Evolutionary conservation across 225 moss, liverwort and hornwort species (phyloP).

Genomic region (Climacium dendroides): DNA sequence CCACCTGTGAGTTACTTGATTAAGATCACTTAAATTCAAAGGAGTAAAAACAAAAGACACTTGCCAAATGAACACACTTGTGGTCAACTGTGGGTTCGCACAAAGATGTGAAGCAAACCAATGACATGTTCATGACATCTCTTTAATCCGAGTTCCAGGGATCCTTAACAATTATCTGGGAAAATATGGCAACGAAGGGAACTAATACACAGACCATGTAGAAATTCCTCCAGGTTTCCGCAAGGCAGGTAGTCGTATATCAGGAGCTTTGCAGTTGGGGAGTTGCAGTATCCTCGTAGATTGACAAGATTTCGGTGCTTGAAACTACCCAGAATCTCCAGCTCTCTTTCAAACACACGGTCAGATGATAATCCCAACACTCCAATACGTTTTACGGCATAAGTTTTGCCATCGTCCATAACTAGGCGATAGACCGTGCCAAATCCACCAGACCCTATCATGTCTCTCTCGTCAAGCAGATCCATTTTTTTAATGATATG

Average conservation of each 20-base stretch:
- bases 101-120: neutral
- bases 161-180: neutral
- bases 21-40: neutral
- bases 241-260: slow-evolving; percentile 80
- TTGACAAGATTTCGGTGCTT: slow-evolving; percentile 92
- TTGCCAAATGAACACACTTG: neutral
- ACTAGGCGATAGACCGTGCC: slow-evolving; percentile 78
- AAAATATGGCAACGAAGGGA: neutral
- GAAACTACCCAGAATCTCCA: slow-evolving; percentile 79
- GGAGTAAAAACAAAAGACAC: neutral
- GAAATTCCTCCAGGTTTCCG: slow-evolving; percentile 70
- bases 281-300: slow-evolving; percentile 81
- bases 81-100: neutral
- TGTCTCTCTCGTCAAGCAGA: slow-evolving; percentile 64
- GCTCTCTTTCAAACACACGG: slow-evolving; percentile 66
- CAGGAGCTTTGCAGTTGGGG: slow-evolving; percentile 64
- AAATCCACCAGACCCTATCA: slow-evolving; percentile 89
- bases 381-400: slow-evolving; percentile 76
- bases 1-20: neutral
- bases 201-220: slow-evolving; percentile 49
- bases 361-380: slow-evolving; percentile 51
- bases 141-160: neutral
- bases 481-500: slow-evolving; percentile 75
- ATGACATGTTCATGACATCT: neutral
- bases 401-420: slow-evolving; percentile 78